These are phyloP conservation scores for Chionographis japonica DNA, from an alignment of 106 monocot genomes.

Conservation along the genomic window DNA sequence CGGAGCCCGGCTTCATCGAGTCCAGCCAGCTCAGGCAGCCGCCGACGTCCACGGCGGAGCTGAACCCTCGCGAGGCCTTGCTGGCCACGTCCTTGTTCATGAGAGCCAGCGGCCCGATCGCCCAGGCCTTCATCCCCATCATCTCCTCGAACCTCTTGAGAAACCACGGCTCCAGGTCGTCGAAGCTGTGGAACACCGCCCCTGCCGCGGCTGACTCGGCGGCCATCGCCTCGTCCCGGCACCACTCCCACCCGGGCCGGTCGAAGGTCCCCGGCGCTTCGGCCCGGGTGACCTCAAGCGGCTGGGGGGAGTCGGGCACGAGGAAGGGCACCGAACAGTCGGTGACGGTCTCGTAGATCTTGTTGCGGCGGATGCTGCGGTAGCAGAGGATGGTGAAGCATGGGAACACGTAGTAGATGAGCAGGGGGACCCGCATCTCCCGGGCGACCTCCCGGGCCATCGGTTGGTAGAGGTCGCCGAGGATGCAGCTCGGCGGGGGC, in stretches of 20 bases:
- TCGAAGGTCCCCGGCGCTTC: background rate
- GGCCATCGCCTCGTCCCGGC: background rate
- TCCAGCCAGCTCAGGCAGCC: constrained; percentile 1
- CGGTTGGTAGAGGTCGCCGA: background rate
- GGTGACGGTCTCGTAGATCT: background rate
- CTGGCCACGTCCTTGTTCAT: no score
- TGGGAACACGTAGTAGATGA: background rate
- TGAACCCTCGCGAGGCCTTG: no score
- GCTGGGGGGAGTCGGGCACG: background rate
- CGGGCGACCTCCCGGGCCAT: background rate
- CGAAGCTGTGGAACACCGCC: background rate
- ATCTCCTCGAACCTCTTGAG: no score
- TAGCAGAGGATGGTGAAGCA: background rate
- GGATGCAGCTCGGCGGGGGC: background rate
- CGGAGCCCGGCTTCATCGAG: background rate
- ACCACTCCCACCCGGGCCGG: background rate
- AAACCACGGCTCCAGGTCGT: background rate
- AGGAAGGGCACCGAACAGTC: background rate
- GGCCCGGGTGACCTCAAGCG: background rate
- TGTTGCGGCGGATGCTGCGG: no score
- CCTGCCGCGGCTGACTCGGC: no score
- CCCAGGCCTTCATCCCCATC: background rate
- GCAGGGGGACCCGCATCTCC: background rate
- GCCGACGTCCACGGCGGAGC: background rate
- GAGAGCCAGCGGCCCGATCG: no score